Conservation (phyloP, 768 basidiomycete species). For the Lyophyllum decastes region DNA sequence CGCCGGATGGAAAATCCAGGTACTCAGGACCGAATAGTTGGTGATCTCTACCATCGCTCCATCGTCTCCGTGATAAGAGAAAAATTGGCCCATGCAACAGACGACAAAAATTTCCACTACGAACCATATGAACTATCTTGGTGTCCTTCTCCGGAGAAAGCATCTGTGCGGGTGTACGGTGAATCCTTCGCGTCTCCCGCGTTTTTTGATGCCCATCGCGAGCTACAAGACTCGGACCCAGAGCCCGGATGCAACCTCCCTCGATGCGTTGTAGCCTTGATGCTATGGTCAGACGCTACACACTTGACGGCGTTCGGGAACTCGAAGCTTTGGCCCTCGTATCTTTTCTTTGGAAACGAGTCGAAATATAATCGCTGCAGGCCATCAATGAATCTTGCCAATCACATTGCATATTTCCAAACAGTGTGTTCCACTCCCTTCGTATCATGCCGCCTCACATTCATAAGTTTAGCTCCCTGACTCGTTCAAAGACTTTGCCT, state of each 20-base stretch:
- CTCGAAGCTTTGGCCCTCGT: slow-evolving; percentile 33
- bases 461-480: slow-evolving; percentile 5
- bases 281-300: slow-evolving; percentile 30
- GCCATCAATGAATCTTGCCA: slow-evolving; percentile 18
- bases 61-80: too few relatives aligned
- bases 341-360: slow-evolving; percentile 31
- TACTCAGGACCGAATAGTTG: too few relatives aligned
- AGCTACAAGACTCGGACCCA: neutral
- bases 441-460: neutral
- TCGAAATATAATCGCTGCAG: slow-evolving; percentile 32
- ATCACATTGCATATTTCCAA: slow-evolving; percentile 28
- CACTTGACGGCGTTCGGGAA: slow-evolving; percentile 29
- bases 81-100: too few relatives aligned
- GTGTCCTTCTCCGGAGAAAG: too few relatives aligned
- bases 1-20: too few relatives aligned
- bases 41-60: too few relatives aligned
- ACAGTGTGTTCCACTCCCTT: slow-evolving; percentile 21
- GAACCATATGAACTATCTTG: too few relatives aligned
- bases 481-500: slow-evolving; percentile 6
- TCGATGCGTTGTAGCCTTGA: slow-evolving; percentile 15
- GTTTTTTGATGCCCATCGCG: slow-evolving; percentile 7
- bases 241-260: slow-evolving; percentile 13
- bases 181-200: slow-evolving; percentile 19
- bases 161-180: neutral
- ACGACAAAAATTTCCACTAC: too few relatives aligned